Percentiles rank a stretch among this genome's conserved stretches.
Conservation (phyloP, 768 basidiomycete species). For the Russula earlei region DNA sequence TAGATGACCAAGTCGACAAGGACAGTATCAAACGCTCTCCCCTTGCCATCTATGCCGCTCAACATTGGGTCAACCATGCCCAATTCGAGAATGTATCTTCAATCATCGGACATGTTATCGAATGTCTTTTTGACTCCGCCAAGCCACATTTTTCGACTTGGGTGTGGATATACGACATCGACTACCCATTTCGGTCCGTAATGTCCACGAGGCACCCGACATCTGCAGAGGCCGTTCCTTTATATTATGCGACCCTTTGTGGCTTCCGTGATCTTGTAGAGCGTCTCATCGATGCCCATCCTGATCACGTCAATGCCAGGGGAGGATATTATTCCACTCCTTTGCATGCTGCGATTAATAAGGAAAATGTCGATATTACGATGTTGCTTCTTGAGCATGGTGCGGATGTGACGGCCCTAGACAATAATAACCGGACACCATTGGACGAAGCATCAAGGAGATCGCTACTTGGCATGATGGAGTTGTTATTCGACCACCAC, state of each 20-base stretch:
- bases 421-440: not conserved
- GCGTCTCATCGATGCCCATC: not conserved
- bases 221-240: not conserved
- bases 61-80: not conserved
- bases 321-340: not conserved
- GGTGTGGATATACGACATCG: not conserved
- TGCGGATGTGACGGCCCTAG: not conserved
- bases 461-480: not conserved
- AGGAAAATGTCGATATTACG: not conserved
- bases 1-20: not conserved
- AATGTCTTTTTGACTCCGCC: not conserved
- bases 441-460: not conserved
- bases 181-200: not conserved
- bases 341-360: not conserved
- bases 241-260: not conserved
- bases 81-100: not conserved
- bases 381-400: not conserved
- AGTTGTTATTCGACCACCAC: not conserved
- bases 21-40: not conserved
- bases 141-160: not conserved
- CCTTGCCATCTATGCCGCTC: not conserved
- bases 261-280: not conserved
- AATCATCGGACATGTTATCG: not conserved
- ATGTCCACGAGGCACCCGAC: not conserved
- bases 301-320: not conserved